Conservation (phyloP, 495 filamentous ascomycete species). For the Saxophila tyrrhenica region DNA sequence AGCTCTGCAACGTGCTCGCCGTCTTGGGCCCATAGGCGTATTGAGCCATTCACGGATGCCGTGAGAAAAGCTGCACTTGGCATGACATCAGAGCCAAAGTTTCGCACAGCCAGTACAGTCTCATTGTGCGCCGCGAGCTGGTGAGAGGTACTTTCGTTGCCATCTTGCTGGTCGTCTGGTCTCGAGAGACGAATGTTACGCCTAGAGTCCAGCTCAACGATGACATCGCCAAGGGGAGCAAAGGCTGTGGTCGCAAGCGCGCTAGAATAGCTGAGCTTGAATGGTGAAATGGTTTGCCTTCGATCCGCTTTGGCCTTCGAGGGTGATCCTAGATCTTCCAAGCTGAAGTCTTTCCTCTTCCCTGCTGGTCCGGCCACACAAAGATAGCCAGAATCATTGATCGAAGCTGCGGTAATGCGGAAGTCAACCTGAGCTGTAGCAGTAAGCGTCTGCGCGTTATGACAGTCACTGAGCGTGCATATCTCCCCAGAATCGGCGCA, state of each 20-base stretch:
- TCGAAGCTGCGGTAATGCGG: conserved; percentile 40
- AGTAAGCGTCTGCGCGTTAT: conserved; percentile 55
- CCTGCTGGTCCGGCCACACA: conserved; percentile 17
- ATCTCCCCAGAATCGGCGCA: conserved; percentile 64
- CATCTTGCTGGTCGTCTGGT: conserved; percentile 1
- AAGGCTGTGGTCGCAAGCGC: conserved; percentile 41
- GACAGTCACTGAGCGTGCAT: conserved; percentile 69
- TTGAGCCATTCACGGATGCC: conserved; percentile 66
- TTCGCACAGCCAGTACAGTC: conserved; percentile 62
- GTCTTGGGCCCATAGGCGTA: conserved; percentile 69
- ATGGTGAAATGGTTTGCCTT: background rate
- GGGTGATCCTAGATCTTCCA: conserved; percentile 2
- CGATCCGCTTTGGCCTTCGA: background rate
- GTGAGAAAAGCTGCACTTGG: conserved; percentile 66
- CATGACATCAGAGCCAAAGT: conserved; percentile 44
- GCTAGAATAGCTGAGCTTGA: background rate
- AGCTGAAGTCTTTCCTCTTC: background rate
- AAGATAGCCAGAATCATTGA: conserved; percentile 17
- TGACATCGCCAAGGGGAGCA: conserved; percentile 43
- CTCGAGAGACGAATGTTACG: conserved; percentile 48
- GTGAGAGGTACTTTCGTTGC: conserved; percentile 7
- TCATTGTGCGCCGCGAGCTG: conserved; percentile 63
- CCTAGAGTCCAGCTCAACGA: conserved; percentile 66
- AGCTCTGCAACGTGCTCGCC: conserved; percentile 56
- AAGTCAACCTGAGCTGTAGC: conserved; percentile 53